Evolutionary conservation across 352 stramenopile genomes (phyloP).

Genomic region (Globisporangium ultimum): DNA sequence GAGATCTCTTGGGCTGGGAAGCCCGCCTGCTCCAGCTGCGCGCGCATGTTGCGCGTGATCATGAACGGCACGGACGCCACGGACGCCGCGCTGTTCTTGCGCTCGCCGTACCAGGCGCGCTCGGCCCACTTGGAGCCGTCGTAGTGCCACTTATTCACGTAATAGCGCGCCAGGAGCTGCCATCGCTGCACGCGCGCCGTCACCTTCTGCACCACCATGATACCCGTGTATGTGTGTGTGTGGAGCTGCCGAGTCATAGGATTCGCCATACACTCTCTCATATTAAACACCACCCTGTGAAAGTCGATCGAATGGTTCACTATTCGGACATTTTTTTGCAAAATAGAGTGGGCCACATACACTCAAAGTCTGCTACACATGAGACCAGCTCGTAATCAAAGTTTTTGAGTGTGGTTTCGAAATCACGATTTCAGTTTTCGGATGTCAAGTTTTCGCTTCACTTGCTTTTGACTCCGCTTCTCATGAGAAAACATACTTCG

Average conservation of each 20-base stretch:
- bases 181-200: slow-evolving; percentile 46
- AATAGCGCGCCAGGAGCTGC: slow-evolving; percentile 70
- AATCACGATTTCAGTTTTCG: too few species aligned
- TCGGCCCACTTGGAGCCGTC: slow-evolving; percentile 73
- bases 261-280: neutral
- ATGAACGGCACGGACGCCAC: slow-evolving; percentile 81
- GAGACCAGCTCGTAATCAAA: too few species aligned
- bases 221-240: neutral
- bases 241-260: neutral
- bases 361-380: too few species aligned
- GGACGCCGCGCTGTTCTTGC: slow-evolving; percentile 30
- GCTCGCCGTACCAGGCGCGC: slow-evolving; percentile 64
- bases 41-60: slow-evolving; percentile 74
- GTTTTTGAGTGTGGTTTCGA: too few species aligned
- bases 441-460: too few species aligned
- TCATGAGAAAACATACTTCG: too few species aligned
- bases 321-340: too few species aligned
- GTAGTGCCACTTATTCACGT: slow-evolving; percentile 85
- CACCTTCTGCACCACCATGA: slow-evolving; percentile 36
- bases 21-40: slow-evolving; percentile 47
- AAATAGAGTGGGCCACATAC: too few species aligned
- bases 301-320: too few species aligned
- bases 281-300: neutral
- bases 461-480: too few species aligned
- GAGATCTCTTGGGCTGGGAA: slow-evolving; percentile 66